A percentile compares a stretch with the other conserved stretches of the same genome.
phyloP scores from a whole-genome alignment of 371 early-diverging fungal species.

The Fennellomyces sp. region DNA sequence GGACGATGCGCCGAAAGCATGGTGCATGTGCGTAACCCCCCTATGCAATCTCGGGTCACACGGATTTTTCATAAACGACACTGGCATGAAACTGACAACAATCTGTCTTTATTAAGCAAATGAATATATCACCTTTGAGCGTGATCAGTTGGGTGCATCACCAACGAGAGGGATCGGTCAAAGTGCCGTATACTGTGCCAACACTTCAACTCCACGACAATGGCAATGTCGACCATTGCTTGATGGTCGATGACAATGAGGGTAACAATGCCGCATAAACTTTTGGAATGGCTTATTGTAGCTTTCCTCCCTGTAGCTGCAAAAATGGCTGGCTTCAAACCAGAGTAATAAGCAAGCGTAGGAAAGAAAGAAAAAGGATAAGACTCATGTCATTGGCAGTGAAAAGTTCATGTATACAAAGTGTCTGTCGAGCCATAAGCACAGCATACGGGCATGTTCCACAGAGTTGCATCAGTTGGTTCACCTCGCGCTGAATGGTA shows the following conservation, averaged over 20 bases:
- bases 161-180: neutral
- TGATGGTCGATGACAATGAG: neutral
- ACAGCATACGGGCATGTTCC: neutral
- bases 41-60: no score
- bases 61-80: no score
- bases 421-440: neutral
- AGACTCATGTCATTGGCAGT: no score
- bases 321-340: neutral
- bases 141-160: conserved; percentile 16
- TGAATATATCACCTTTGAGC: conserved; percentile 9
- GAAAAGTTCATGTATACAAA: neutral
- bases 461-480: conserved; percentile 9
- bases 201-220: neutral
- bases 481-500: conserved; percentile 9
- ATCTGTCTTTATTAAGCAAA: neutral
- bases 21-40: no score
- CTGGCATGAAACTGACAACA: neutral
- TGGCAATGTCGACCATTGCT: neutral
- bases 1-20: no score
- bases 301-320: no score
- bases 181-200: neutral
- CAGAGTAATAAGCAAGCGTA: no score
- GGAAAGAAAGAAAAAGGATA: neutral
- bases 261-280: no score
- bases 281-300: no score